Base-by-base conservation (phyloP, 208 protist species). In the Leishmania gerbilli region DNA sequence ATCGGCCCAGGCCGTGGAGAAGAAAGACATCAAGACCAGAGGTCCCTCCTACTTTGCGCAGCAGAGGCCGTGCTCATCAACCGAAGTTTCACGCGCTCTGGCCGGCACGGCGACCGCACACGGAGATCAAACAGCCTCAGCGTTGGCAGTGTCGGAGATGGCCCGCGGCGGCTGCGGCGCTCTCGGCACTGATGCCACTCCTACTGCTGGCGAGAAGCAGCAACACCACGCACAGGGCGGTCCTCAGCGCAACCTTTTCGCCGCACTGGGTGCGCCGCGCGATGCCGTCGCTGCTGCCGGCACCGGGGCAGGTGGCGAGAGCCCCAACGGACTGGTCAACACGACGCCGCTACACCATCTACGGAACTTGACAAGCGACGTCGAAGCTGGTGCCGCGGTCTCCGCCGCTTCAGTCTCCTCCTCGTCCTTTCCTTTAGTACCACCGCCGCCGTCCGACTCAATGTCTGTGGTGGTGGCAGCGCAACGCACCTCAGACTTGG, bases 271-370 rank as follows among this genome's bases (percentile, higher is more conserved):
- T 42, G 76, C 60, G 49, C 81, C 76, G 47, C 62, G 64, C 77
- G 71, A 55, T 53, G n/a, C 40, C 17, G 24, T 49, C 76, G 40
- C 80, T 68, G 4, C 56, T n/a, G 55, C n/a, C 71, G 42, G 42
- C 15, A 1, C 55, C 3, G 27, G n/a, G 42, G 75, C 13, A 27
- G 56, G 24, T 4, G 53, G 24, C 19, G 81, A 84, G 40, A 34
- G 34, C 19, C 31, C 51, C 60, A 77, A 60, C 31, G 76, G 77
- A 9, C 71, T 79, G 31, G 81, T 78, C 21, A 58, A 85, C 68
- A 76, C 77, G 0, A 51, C 75, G 6, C 53, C 81, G 60, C 49
- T 81, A 1, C 74, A 74, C 71, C 51, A 34, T n/a, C 15, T 65
- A 56, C 49, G 74, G 56, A 67, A 3, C 5, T 51, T n/a, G 2